Conservation (phyloP, 257 asterid species). For the Nicotiana paniculata region DNA sequence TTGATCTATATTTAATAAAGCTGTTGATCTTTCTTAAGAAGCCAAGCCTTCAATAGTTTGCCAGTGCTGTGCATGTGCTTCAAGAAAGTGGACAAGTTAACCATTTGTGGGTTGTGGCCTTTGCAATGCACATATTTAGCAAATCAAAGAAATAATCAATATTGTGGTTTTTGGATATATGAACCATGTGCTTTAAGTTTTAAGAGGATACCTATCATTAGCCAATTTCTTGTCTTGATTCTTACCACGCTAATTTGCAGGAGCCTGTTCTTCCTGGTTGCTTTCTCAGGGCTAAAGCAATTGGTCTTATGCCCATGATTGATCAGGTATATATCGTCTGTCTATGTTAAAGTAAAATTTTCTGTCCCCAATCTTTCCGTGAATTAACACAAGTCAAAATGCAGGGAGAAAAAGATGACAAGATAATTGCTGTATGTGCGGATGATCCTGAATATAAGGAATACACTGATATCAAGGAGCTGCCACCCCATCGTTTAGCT, state of each 20-base stretch:
- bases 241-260: slow-evolving; percentile 20
- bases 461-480: slow-evolving; percentile 74
- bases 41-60: neutral
- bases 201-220: neutral
- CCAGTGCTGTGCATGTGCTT: neutral
- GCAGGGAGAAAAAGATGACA: slow-evolving; percentile 94
- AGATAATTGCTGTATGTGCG: slow-evolving; percentile 95
- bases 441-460: slow-evolving; percentile 90
- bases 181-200: neutral
- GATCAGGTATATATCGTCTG: slow-evolving; percentile 54
- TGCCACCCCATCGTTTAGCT: slow-evolving; percentile 91
- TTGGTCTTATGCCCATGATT: slow-evolving; percentile 98
- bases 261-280: slow-evolving; percentile 95
- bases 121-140: neutral
- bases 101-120: neutral
- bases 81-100: neutral
- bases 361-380: neutral
- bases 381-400: neutral
- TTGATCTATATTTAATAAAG: neutral
- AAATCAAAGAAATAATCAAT: neutral
- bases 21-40: neutral
- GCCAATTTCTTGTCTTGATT: neutral
- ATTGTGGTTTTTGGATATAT: neutral
- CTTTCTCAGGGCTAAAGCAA: slow-evolving; percentile 95
- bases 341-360: neutral